phyloP scores from a whole-genome alignment of 2,329 filamentous ascomycete genomes.

The Metarhizium album region DNA sequence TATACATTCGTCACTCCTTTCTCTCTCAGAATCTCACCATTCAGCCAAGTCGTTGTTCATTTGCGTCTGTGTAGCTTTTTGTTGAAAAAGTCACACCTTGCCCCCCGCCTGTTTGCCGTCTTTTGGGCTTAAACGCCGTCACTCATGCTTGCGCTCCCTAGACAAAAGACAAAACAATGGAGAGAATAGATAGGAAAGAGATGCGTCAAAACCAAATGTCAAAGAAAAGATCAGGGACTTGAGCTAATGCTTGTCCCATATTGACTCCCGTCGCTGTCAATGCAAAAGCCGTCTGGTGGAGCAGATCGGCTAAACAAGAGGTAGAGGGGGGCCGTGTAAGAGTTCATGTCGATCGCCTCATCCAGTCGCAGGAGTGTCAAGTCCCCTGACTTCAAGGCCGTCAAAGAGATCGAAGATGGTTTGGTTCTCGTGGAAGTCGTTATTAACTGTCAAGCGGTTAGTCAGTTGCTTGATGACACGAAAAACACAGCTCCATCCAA shows the following conservation, averaged over 20 bases:
- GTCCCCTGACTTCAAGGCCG: slow-evolving; percentile 56
- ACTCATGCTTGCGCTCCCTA: slow-evolving; percentile 3
- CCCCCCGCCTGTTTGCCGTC: slow-evolving; percentile 10
- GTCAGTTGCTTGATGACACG: neutral
- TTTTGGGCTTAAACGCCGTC: slow-evolving; percentile 6
- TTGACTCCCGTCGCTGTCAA: slow-evolving; percentile 6
- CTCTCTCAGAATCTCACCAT: neutral
- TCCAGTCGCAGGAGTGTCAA: slow-evolving; percentile 33
- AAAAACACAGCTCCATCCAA: neutral
- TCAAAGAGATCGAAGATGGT: slow-evolving; percentile 82
- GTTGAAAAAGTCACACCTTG: slow-evolving; percentile 28
- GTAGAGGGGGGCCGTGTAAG: neutral
- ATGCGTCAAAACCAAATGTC: neutral
- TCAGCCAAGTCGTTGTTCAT: neutral
- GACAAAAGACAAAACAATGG: slow-evolving; percentile 5
- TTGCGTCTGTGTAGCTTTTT: slow-evolving; percentile 25
- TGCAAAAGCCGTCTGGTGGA: slow-evolving; percentile 9
- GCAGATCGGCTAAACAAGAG: slow-evolving; percentile 2
- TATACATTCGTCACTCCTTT: slow-evolving; percentile 1
- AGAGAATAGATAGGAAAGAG: neutral
- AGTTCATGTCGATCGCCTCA: neutral
- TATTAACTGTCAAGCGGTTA: slow-evolving; percentile 60
- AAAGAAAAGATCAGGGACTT: neutral
- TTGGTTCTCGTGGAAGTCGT: slow-evolving; percentile 81
- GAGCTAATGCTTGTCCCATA: slow-evolving; percentile 6